Evolutionary conservation across 225 moss, liverwort and hornwort genomes (phyloP), one percentile per base, ranked within the genome.

Genomic region (Ulota crispa): DNA sequence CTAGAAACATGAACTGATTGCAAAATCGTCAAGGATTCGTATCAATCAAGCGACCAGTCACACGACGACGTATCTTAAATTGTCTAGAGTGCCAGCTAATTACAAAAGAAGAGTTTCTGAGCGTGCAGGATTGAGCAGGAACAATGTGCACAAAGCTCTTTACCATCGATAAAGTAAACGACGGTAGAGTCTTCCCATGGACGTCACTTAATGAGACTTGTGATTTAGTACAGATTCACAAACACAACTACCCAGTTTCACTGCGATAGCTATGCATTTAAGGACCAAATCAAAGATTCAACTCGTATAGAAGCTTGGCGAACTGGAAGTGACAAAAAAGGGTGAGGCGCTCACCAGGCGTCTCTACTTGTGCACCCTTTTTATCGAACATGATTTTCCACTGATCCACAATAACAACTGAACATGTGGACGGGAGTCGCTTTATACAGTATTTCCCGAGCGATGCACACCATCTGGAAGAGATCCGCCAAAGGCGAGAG

Each of bases 301-400:
- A 34, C 56, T 60, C 50, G 9, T 2, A 7, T 14, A 53, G 27
- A 57, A 32, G 26, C 57, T 62, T 50, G 65, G 62, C 80, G 76
- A 83, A 66, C 55, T 72, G 26, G 73, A 39, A 62, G 27, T 70
- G 56, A 70, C 68, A 60, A 77, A 66, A 42, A 74, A 74, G 64
- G 27, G 7, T 57, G 45, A 82, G 62, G 72, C 12, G 43, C 84
- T 86, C 62, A 90, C 90, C 90, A 80, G 90, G 59, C 18, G 86
- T 80, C 60, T 80, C 84, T 62, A 86, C 71, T 54, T 80, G 88
- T 14, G 78, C 75, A 41, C 91, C 91, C 64, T 83, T 91, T 77
- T 60, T 87, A 72, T 91, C 91, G 28, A 89, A 89, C 75, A 83
- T 89, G 16, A 91, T 87, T 63, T 83, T 91, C 83, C 88, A 88